Evolutionary conservation across 2,329 filamentous ascomycete genomes (phyloP).

Genomic region (Canariomyces notabilis): DNA sequence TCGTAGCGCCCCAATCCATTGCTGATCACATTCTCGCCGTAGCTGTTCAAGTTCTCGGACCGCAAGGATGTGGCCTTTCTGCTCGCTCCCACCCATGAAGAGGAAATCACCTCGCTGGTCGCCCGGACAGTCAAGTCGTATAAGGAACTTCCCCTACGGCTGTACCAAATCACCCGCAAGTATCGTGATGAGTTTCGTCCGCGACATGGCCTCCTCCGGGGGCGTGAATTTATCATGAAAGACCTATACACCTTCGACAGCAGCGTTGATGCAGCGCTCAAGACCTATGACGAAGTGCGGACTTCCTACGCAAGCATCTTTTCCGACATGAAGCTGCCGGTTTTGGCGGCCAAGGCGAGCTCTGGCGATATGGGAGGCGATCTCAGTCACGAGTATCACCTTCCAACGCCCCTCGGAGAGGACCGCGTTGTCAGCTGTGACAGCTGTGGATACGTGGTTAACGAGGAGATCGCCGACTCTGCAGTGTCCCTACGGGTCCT

Average conservation of each 20-base stretch:
- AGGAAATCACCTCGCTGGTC: slow-evolving; percentile 86
- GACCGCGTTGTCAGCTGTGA: slow-evolving; percentile 76
- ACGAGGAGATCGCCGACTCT: slow-evolving; percentile 74
- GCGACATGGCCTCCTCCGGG: slow-evolving; percentile 78
- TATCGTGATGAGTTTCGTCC: slow-evolving; percentile 91
- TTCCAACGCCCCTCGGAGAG: slow-evolving; percentile 73
- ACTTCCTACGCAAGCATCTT: slow-evolving; percentile 73
- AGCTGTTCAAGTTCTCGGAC: slow-evolving; percentile 78
- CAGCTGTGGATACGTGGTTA: slow-evolving; percentile 70
- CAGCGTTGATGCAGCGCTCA: slow-evolving; percentile 60
- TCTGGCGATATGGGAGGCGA: slow-evolving; percentile 95
- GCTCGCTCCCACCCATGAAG: slow-evolving; percentile 89
- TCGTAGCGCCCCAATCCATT: not conserved
- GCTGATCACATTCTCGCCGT: slow-evolving; percentile 14
- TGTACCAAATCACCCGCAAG: slow-evolving; percentile 92
- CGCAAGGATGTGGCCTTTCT: slow-evolving; percentile 70
- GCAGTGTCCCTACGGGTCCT: slow-evolving; percentile 15
- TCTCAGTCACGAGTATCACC: slow-evolving; percentile 91
- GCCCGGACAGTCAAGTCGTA: slow-evolving; percentile 71
- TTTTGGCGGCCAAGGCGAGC: slow-evolving; percentile 80
- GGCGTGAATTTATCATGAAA: slow-evolving; percentile 95
- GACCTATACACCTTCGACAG: slow-evolving; percentile 94
- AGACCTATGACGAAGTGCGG: slow-evolving; percentile 73
- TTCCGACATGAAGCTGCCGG: slow-evolving; percentile 74
- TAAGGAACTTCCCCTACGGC: slow-evolving; percentile 74